Base-by-base conservation (phyloP, 2,329 filamentous ascomycete genomes). In the Ophiocordyceps robertsii region DNA sequence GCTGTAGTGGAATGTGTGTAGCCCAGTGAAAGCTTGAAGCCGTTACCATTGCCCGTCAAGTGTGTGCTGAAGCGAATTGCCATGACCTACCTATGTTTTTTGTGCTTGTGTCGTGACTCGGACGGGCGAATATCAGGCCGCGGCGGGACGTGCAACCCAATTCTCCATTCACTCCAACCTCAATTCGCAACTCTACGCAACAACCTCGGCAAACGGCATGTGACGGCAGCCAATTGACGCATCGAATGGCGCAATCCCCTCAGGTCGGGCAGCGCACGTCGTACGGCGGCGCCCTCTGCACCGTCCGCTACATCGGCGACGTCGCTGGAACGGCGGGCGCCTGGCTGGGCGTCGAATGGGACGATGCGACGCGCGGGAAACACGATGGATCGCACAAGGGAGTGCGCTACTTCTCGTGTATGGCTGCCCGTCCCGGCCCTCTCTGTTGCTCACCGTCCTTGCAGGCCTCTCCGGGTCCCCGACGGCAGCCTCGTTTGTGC, bases 291-390 rank as follows among this genome's bases (percentile, higher is more conserved):
- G 77, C 78, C 17, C 64, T 84, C 36, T 95, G 89, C 63, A 96
- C 90, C 1, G 73, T 96, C 44, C 80, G 87, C 47, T 96, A 89
- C 57, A 65, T 84, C 47, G 92, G 92, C 37, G 61, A 73, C 30
- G 82, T 96, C 8, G 70, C 76, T 40, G 84, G 83, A 51, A 89
- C 87, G 9, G 70, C 75, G 37, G 85, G 87, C 39, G 69, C 73
- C 48, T 96, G 90, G 89, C 73, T 96, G 30, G 92, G 92, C 38
- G 86, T 96, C 39, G 92, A 98, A 72, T 98, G 92, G 92, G 90
- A 96, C 63, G 85, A 95, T 59, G 68, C 80, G 44, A 72, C 70
- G 32, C 75, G 89, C 54, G 92, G 92, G 47, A 96, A 95, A 67
- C 89, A 98, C 63, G 77, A 90, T 55, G 92, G 92, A 45, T 79